A percentile compares a stretch with the other conserved stretches of the same genome.
phyloP scores from a whole-genome alignment of 1,284 basidiomycete species.

The Mrakiaceae sp. region DNA sequence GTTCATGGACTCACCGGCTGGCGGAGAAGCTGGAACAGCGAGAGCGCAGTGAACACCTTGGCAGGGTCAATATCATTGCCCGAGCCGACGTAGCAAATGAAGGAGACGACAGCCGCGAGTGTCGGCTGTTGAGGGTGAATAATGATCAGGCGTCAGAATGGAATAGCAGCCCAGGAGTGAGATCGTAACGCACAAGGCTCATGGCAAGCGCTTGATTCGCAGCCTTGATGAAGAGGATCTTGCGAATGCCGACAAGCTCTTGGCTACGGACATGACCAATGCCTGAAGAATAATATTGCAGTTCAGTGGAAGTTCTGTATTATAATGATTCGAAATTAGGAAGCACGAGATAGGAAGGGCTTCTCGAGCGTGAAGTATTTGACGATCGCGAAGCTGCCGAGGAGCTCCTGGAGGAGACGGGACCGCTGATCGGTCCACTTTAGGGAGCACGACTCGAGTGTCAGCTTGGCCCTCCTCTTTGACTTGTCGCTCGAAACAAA shows the following conservation, averaged over 20 bases:
- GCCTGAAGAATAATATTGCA: constrained; percentile 32
- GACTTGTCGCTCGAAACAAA: neutral
- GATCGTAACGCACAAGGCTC: neutral
- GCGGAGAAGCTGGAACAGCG: constrained; percentile 50
- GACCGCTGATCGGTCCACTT: constrained; percentile 72
- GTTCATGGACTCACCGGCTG: constrained; percentile 38
- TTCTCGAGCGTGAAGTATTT: constrained; percentile 64
- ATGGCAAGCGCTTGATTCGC: constrained; percentile 37
- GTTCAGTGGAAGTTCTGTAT: neutral
- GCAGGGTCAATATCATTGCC: constrained; percentile 37
- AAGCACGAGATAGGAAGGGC: constrained; percentile 50
- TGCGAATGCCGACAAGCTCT: constrained; percentile 47
- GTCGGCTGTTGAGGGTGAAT: constrained; percentile 27
- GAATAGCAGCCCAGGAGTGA: neutral
- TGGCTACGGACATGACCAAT: constrained; percentile 45
- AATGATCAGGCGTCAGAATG: neutral
- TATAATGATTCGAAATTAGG: neutral
- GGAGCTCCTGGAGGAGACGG: constrained; percentile 64
- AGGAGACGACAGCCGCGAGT: constrained; percentile 60
- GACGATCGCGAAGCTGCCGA: constrained; percentile 59
- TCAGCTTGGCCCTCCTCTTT: too few species aligned
- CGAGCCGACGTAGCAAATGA: constrained; percentile 56
- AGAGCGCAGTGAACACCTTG: constrained; percentile 54
- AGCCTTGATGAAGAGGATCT: constrained; percentile 50
- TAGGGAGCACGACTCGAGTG: constrained; percentile 10